phyloP scores from a whole-genome alignment of 495 filamentous ascomycete species.

The Pseudoneurospora amorphoporcata region DNA sequence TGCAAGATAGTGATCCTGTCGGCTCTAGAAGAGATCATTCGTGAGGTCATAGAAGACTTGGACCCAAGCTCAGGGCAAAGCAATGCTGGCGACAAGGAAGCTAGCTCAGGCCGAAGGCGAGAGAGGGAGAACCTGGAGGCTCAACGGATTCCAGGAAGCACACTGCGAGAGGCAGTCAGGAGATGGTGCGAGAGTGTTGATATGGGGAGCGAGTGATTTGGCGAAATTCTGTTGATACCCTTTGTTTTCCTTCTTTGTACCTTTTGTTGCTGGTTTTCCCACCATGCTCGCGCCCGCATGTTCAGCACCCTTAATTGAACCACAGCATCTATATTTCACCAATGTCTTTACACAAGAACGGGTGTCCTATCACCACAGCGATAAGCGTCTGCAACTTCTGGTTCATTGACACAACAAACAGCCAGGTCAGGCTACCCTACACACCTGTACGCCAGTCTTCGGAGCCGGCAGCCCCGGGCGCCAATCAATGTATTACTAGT shows the following conservation, averaged over 20 bases:
- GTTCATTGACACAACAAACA: not conserved
- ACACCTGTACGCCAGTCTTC: not conserved
- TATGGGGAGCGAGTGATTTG: conserved; percentile 15
- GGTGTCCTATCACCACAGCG: not conserved
- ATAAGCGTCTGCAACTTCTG: not conserved
- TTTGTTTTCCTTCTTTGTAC: not conserved
- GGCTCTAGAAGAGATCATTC: conserved; percentile 37
- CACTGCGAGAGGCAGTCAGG: conserved; percentile 31
- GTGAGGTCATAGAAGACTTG: conserved; percentile 29
- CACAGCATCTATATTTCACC: not conserved
- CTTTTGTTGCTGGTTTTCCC: not conserved
- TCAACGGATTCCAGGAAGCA: conserved; percentile 18
- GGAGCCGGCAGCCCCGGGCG: not conserved
- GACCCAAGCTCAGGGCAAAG: conserved; percentile 11
- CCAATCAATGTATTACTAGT: not conserved
- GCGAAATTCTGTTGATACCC: not conserved
- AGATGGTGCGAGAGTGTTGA: conserved; percentile 36
- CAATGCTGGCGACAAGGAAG: conserved; percentile 1
- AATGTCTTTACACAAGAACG: not conserved
- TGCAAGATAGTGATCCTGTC: conserved; percentile 39
- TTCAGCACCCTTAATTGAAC: not conserved
- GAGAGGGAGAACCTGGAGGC: conserved; percentile 10
- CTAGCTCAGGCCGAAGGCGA: conserved; percentile 2
- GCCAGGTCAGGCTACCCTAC: not conserved
- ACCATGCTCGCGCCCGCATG: not conserved